Percentiles rank a stretch among this genome's conserved stretches.
These are phyloP conservation scores for Globisporangium emineosum DNA, from an alignment of 352 stramenopile species.

Conservation along the genomic window DNA sequence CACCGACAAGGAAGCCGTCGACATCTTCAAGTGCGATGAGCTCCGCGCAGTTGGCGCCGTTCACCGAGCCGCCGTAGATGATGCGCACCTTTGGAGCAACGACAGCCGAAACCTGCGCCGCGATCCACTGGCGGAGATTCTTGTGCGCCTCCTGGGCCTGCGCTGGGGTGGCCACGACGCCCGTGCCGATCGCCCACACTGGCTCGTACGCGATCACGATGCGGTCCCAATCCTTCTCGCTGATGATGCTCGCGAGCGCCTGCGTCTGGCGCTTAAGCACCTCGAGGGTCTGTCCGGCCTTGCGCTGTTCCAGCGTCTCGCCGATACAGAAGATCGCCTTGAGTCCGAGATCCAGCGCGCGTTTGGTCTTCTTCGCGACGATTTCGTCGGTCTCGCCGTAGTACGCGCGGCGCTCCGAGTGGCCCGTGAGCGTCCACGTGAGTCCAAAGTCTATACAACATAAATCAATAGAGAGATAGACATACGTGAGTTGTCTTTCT, in stretches of 20 bases:
- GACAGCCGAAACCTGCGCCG: constrained; percentile 50
- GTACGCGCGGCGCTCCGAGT: constrained; percentile 91
- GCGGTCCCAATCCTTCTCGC: constrained; percentile 68
- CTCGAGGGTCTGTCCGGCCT: constrained; percentile 86
- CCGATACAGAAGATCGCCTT: constrained; percentile 97
- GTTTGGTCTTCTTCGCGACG: constrained; percentile 93
- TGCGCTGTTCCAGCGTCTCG: constrained; percentile 90
- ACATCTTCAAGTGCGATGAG: constrained; percentile 85
- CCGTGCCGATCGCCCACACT: constrained; percentile 98
- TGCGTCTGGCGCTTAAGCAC: constrained; percentile 96
- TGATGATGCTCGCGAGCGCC: constrained; percentile 85
- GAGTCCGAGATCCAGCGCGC: constrained; percentile 86
- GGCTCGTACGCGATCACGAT: constrained; percentile 97
- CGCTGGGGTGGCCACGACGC: constrained; percentile 93
- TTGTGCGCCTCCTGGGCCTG: constrained; percentile 93
- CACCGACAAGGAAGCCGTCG: constrained; percentile 94
- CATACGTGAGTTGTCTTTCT: background rate
- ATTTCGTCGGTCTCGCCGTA: constrained; percentile 91
- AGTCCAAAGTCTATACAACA: constrained; percentile 56
- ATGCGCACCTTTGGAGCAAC: constrained; percentile 81
- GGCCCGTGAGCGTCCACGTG: constrained; percentile 85
- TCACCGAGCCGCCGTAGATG: constrained; percentile 94
- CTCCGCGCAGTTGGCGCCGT: constrained; percentile 84
- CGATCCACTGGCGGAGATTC: constrained; percentile 79
- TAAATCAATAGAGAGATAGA: background rate